These are phyloP conservation scores for Pythium phragmitis DNA, from an alignment of 352 stramenopile species.

Conservation along the genomic window DNA sequence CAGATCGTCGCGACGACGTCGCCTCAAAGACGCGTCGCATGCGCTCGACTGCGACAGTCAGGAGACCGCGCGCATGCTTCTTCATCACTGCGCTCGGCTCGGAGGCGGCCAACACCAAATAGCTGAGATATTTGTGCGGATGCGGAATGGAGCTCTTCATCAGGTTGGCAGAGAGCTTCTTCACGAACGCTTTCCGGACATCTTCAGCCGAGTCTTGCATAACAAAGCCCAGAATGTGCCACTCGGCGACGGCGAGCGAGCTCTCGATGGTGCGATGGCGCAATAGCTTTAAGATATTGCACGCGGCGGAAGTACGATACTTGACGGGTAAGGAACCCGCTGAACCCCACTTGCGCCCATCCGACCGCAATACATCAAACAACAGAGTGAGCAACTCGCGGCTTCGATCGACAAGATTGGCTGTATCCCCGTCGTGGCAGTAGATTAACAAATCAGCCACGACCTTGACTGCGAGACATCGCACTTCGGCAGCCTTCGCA, in stretches of 20 bases:
- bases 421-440: conserved; percentile 26
- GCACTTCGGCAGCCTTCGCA: conserved; percentile 42
- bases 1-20: conserved; percentile 26
- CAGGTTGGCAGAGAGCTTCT: conserved; percentile 71
- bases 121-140: conserved; percentile 83
- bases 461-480: conserved; percentile 60
- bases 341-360: conserved; percentile 47
- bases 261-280: conserved; percentile 54
- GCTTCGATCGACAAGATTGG: conserved; percentile 27
- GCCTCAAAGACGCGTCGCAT: conserved; percentile 81
- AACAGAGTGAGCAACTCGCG: conserved; percentile 45
- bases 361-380: conserved; percentile 61
- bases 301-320: conserved; percentile 52
- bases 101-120: conserved; percentile 62
- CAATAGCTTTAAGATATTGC: conserved; percentile 63
- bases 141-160: conserved; percentile 59
- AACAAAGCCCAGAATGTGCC: conserved; percentile 75
- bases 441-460: conserved; percentile 59
- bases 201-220: conserved; percentile 76
- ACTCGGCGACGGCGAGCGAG: conserved; percentile 52
- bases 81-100: conserved; percentile 54
- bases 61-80: conserved; percentile 47
- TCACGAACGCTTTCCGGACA: conserved; percentile 67
- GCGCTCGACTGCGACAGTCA: conserved; percentile 56
- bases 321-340: conserved; percentile 38